Conservation (phyloP, 345 rosid genomes). For the Balakata baccata region DNA sequence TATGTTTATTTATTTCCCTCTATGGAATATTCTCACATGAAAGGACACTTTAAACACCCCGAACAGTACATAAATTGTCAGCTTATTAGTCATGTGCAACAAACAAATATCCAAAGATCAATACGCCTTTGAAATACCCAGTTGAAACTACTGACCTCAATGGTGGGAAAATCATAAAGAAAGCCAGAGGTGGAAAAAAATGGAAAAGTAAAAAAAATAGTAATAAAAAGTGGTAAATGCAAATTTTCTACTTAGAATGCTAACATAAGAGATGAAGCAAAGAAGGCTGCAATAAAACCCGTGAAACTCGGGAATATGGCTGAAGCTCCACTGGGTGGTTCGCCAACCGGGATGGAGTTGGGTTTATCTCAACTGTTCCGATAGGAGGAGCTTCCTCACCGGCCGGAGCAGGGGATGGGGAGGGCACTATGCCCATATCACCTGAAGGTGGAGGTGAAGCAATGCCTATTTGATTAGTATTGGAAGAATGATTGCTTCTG, state of each 20-base stretch:
- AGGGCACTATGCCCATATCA: slow-evolving; percentile 12
- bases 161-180: slow-evolving; percentile 25
- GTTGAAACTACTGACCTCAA: too few relatives aligned
- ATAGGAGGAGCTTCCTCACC: slow-evolving; percentile 50
- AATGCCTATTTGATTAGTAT: slow-evolving; percentile 18
- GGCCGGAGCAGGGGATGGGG: slow-evolving; percentile 45
- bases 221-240: background rate
- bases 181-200: background rate
- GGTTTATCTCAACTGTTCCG: slow-evolving; percentile 36
- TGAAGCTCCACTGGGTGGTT: slow-evolving; percentile 42
- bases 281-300: slow-evolving; percentile 43
- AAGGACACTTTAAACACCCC: slow-evolving; percentile 14
- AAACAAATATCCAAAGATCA: slow-evolving; percentile 16
- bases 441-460: slow-evolving; percentile 34
- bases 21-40: slow-evolving; percentile 12
- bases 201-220: background rate
- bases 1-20: slow-evolving; percentile 23
- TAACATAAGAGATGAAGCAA: slow-evolving; percentile 48
- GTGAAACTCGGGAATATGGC: slow-evolving; percentile 24
- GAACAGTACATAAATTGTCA: slow-evolving; percentile 11
- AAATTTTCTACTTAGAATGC: slow-evolving; percentile 17
- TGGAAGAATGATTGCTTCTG: slow-evolving; percentile 31
- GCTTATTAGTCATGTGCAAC: slow-evolving; percentile 16
- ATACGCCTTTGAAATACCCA: too few relatives aligned
- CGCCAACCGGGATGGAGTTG: slow-evolving; percentile 49